A percentile compares a stretch with the other conserved stretches of the same genome.
These are phyloP conservation scores for Wickerhamiella hasegawae DNA, from an alignment of 805 yeast genomes.

Conservation along the genomic window DNA sequence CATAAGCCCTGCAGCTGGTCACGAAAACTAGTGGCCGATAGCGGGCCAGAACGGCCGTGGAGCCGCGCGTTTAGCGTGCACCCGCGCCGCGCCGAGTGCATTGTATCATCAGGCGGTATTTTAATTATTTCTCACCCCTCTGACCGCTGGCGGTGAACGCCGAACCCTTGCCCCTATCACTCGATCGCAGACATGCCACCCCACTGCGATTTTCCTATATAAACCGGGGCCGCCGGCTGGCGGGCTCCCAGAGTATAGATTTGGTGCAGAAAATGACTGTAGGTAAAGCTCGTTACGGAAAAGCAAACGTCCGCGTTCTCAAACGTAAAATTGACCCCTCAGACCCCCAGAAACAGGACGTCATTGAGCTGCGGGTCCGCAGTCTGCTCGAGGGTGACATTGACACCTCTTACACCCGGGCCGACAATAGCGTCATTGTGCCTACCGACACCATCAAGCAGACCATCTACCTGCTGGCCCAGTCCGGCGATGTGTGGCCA, in stretches of 20 bases:
- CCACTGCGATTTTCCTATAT: no score
- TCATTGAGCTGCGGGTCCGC: constrained; percentile 71
- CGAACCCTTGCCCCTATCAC: constrained; percentile 5
- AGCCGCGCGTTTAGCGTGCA: no score
- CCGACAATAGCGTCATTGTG: constrained; percentile 77
- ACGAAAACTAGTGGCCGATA: no score
- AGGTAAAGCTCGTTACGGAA: constrained; percentile 43
- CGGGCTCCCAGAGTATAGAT: no score
- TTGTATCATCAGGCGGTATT: no score
- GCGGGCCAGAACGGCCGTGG: no score
- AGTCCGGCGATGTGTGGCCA: constrained; percentile 73
- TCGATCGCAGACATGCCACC: no score
- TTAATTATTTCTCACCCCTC: no score
- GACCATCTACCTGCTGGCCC: constrained; percentile 72
- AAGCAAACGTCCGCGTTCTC: constrained; percentile 81
- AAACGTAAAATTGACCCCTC: constrained; percentile 68
- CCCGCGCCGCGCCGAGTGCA: no score
- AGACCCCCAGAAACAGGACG: constrained; percentile 61
- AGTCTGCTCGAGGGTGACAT: constrained; percentile 64
- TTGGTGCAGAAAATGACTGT: no score
- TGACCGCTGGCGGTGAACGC: constrained; percentile 1
- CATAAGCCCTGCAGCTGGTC: no score
- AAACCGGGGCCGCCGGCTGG: no score
- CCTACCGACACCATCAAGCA: constrained; percentile 92
- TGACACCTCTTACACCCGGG: constrained; percentile 68